A percentile compares a stretch with the other conserved stretches of the same genome.
phyloP scores from a whole-genome alignment of 805 yeast species.

The Kodamaea hsintzibuensis region DNA sequence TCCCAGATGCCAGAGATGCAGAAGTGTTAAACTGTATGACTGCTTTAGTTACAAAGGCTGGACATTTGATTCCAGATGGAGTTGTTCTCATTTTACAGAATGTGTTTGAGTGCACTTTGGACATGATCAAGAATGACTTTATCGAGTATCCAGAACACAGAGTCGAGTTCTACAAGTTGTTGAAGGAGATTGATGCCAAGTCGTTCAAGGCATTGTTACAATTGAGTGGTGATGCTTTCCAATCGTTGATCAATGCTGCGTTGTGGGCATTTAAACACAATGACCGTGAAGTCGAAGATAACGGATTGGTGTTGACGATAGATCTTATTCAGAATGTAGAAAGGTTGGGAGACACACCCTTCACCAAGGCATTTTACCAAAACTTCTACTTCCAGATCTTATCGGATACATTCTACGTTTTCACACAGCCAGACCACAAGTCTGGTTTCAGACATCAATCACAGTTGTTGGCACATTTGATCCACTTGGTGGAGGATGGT shows the following conservation, averaged over 20 bases:
- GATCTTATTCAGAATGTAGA: constrained; percentile 87
- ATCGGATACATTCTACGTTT: constrained; percentile 87
- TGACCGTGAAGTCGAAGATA: constrained; percentile 93
- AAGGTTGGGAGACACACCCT: constrained; percentile 64
- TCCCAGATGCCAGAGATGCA: constrained; percentile 96
- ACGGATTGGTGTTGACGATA: constrained; percentile 80
- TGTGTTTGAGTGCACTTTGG: constrained; percentile 91
- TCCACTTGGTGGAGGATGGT: constrained; percentile 77
- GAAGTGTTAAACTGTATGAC: constrained; percentile 96
- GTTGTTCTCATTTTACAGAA: constrained; percentile 83
- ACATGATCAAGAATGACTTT: constrained; percentile 93
- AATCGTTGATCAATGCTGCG: constrained; percentile 87
- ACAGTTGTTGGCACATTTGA: constrained; percentile 76
- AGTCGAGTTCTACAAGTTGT: constrained; percentile 88
- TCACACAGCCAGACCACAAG: constrained; percentile 97
- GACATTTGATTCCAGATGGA: constrained; percentile 84
- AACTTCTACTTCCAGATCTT: constrained; percentile 86
- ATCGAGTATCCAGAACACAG: constrained; percentile 98
- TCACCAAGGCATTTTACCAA: constrained; percentile 83
- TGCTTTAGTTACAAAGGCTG: constrained; percentile 84
- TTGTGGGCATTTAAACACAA: constrained; percentile 98
- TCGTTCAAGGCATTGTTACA: constrained; percentile 85
- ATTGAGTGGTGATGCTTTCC: constrained; percentile 90
- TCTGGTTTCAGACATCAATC: constrained; percentile 92
- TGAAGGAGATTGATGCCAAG: constrained; percentile 82